Percentiles rank a stretch among this genome's conserved stretches.
phyloP scores from a whole-genome alignment of 1,284 basidiomycete species.

The Thecaphora frezii region DNA sequence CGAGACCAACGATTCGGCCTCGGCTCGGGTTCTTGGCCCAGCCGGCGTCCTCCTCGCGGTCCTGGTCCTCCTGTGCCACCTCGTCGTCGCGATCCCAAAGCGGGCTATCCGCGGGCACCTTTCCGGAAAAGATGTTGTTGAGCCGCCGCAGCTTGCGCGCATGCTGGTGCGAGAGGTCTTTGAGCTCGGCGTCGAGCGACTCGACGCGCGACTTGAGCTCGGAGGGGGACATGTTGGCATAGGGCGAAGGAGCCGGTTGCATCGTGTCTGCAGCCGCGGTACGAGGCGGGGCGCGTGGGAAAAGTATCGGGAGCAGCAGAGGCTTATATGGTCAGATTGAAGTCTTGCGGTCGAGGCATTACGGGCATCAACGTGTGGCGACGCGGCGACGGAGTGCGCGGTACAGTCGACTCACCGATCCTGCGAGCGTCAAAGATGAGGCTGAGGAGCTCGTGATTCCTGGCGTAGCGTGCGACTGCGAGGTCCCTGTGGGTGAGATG shows the following conservation, averaged over 20 bases:
- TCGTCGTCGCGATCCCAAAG: conserved; percentile 5
- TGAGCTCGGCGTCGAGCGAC: conserved; percentile 18
- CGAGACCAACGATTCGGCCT: conserved; percentile 45
- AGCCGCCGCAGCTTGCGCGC: conserved; percentile 13
- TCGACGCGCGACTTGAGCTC: conserved; percentile 27
- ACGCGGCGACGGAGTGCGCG: too few species aligned
- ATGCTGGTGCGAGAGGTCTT: conserved; percentile 14
- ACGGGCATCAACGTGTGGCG: too few species aligned
- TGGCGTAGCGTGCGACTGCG: conserved; percentile 49
- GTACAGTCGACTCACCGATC: conserved; percentile 28
- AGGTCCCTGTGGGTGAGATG: conserved; percentile 47
- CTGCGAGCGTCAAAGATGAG: conserved; percentile 50
- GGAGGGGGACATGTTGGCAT: conserved; percentile 23
- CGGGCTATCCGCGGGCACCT: conserved; percentile 1
- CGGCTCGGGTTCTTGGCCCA: conserved; percentile 34
- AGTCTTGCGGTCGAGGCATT: too few species aligned
- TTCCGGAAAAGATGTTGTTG: conserved; percentile 5
- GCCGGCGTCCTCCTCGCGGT: background rate
- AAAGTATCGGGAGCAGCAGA: too few species aligned
- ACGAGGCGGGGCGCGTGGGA: too few species aligned
- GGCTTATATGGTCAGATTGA: too few species aligned
- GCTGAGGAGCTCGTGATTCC: conserved; percentile 53
- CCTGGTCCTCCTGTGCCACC: conserved; percentile 3
- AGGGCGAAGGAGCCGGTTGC: conserved; percentile 41
- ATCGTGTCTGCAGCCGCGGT: conserved; percentile 22